A percentile compares a stretch with the other conserved stretches of the same genome.
phyloP scores from a whole-genome alignment of 2,329 filamentous ascomycete genomes.

The Leptosphaerulina australis region DNA sequence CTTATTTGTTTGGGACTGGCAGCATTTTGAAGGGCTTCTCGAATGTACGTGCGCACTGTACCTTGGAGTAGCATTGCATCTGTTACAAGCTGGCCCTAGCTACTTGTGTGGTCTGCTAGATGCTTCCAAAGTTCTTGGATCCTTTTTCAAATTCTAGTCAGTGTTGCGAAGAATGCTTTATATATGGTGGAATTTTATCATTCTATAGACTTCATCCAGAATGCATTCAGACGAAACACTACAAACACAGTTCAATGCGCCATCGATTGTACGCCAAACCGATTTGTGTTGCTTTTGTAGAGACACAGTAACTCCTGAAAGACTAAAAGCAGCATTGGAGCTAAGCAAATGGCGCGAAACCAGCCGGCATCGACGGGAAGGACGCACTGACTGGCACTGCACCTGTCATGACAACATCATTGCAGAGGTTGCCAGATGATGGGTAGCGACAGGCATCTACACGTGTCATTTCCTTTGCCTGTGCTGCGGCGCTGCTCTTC shows the following conservation, averaged over 20 bases:
- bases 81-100: slow-evolving; percentile 1
- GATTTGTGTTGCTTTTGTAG: neutral
- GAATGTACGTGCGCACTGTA: slow-evolving; percentile 12
- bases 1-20: slow-evolving; percentile 16
- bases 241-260: neutral
- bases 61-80: slow-evolving; percentile 11
- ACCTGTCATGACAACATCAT: slow-evolving; percentile 1
- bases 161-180: too few relatives aligned
- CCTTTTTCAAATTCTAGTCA: slow-evolving; percentile 2
- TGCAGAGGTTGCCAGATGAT: neutral
- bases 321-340: slow-evolving; percentile 15
- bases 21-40: slow-evolving; percentile 5
- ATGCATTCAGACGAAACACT: too few relatives aligned
- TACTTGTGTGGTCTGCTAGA: neutral
- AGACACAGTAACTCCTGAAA: slow-evolving; percentile 8
- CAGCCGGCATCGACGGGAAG: slow-evolving; percentile 12
- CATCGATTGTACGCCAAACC: neutral
- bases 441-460: slow-evolving; percentile 4
- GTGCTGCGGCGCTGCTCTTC: slow-evolving; percentile 11
- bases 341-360: slow-evolving; percentile 15
- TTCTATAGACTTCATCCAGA: too few relatives aligned
- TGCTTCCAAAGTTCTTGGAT: too few relatives aligned
- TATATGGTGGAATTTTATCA: too few relatives aligned
- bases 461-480: slow-evolving; percentile 7
- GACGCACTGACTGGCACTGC: slow-evolving; percentile 10